Evolutionary conservation across 495 filamentous ascomycete species (phyloP), one percentile per base, ranked within the genome.

Genomic region (Penicillium paxilli): DNA sequence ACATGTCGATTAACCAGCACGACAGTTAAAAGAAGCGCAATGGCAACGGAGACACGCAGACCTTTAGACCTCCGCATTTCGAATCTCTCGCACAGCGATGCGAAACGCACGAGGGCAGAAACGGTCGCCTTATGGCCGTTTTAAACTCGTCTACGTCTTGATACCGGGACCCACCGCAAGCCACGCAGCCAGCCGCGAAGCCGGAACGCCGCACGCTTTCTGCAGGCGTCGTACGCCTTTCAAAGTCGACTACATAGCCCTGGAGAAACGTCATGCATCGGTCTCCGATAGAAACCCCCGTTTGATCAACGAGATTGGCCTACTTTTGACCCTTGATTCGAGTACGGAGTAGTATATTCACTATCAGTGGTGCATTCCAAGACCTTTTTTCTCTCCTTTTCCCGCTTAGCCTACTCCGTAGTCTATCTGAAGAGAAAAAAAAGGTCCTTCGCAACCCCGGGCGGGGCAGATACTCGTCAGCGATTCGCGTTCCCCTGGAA

Each of bases 1-100:
- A 67, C 41, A 47, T 67, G 61, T n/a, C 24, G 40, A 42, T 62
- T 67, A 26, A 60, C 49, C 30, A 62, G 40, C 14, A 67, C 53
- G 20, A 67, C 2, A 2, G 56, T 44, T 22, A 49, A 8, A 9
- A 65, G 47, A 46, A 67, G 44, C 17, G 25, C 40, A 38, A 56
- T 26, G 44, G 53, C 40, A 30, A 63, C 46, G n/a, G 46, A 45
- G 20, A 42, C 40, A 12, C 40, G 40, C 17, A 42, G 10, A 21
- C 40, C 19, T 20, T 42, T 42, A 10, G 40, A 42, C 40, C 40
- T 19, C 14, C 40, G 40, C 40, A 42, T 42, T 14, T 42, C 40
- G 8, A 10, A 14, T 32, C 30, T 32, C 30, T 32, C 30, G 30
- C 30, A n/a, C n/a, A 32, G 11, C 11, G 30, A 32, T 32, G 30